A percentile compares a stretch with the other conserved stretches of the same genome.
Conservation (phyloP, 2,329 filamentous ascomycete genomes). For the Neoarthrinium moseri region DNA sequence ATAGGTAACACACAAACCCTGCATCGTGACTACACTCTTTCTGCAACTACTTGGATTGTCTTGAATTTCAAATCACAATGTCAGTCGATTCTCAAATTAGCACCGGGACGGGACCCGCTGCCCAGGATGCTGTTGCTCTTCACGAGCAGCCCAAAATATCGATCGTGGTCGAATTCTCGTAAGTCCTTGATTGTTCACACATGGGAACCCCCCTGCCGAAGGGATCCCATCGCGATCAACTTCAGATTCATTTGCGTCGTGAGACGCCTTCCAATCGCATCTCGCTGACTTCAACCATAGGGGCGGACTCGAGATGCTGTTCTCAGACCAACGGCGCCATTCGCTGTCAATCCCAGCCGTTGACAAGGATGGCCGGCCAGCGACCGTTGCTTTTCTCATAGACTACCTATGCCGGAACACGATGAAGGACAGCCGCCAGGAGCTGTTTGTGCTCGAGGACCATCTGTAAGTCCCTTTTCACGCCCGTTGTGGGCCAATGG, state of each 20-base stretch:
- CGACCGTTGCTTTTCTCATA: constrained; percentile 76
- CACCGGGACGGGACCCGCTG: neutral
- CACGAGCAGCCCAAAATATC: constrained; percentile 4
- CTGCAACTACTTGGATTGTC: no score
- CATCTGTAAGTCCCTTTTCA: constrained; percentile 68
- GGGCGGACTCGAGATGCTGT: constrained; percentile 92
- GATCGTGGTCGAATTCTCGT: constrained; percentile 9
- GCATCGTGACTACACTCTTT: no score
- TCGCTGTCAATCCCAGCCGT: constrained; percentile 64
- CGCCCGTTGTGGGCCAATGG: neutral
- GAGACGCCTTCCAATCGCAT: neutral
- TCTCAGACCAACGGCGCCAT: constrained; percentile 77
- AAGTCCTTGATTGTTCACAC: neutral
- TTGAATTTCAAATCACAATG: no score
- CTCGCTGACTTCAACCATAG: constrained; percentile 30
- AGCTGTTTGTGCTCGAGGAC: constrained; percentile 84
- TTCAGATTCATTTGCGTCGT: neutral
- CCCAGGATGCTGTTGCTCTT: constrained; percentile 2
- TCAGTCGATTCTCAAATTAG: no score
- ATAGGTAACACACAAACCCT: no score
- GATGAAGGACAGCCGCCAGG: constrained; percentile 83
- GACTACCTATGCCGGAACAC: constrained; percentile 74
- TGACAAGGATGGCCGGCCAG: constrained; percentile 56
- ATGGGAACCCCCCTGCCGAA: neutral
- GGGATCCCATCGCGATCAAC: neutral